A percentile compares a stretch with the other conserved stretches of the same genome.
Evolutionary conservation across 139 green algal genomes (phyloP).

Genomic region (Zygnema cylindricum): DNA sequence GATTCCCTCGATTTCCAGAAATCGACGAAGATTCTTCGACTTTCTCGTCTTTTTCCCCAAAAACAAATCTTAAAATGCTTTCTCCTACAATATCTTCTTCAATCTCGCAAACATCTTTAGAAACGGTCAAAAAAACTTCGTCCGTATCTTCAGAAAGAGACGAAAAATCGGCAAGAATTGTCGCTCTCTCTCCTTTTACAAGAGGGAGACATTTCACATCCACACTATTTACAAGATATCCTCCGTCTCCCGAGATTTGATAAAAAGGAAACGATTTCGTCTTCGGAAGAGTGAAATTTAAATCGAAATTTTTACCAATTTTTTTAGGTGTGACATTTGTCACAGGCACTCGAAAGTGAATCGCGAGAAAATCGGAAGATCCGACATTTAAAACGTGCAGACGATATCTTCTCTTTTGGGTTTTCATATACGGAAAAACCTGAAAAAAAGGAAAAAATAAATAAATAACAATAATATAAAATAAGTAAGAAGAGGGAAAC

Average conservation of each 20-base stretch:
- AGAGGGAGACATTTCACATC: slow-evolving; percentile 16
- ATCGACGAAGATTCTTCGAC: too few relatives aligned
- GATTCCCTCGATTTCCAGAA: too few relatives aligned
- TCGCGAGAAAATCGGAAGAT: slow-evolving; percentile 26
- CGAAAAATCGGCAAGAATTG: slow-evolving; percentile 36
- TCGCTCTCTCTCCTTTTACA: slow-evolving; percentile 23
- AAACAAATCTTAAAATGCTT: background rate
- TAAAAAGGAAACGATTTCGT: slow-evolving; percentile 6
- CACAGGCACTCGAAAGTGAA: background rate
- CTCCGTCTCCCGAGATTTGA: slow-evolving; percentile 25
- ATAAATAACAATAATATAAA: too few relatives aligned
- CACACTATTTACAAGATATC: slow-evolving; percentile 11
- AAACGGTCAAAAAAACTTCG: background rate
- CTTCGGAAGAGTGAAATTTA: background rate
- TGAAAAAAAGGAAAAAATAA: too few relatives aligned
- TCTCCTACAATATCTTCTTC: background rate
- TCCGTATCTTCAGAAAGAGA: background rate
- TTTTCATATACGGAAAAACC: slow-evolving; percentile 20
- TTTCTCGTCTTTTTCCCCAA: too few relatives aligned
- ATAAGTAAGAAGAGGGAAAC: too few relatives aligned
- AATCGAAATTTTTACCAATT: too few relatives aligned
- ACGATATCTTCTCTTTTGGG: slow-evolving; percentile 10
- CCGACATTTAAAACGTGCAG: slow-evolving; percentile 39
- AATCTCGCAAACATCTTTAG: background rate
- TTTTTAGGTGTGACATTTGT: background rate